phyloP scores from a whole-genome alignment of 2,329 filamentous ascomycete genomes.

The Eurotiales sp. region DNA sequence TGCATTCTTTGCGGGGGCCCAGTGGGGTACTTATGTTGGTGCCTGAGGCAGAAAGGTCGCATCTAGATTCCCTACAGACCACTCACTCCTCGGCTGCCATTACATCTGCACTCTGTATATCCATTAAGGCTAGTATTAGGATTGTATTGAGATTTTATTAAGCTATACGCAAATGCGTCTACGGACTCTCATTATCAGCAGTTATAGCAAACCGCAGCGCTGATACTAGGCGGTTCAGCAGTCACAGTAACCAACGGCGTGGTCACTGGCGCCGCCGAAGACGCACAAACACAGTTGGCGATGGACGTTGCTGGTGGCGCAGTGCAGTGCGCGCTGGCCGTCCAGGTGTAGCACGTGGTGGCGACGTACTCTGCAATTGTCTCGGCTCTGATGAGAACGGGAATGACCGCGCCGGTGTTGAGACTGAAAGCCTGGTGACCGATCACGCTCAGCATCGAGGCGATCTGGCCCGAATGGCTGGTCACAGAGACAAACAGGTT shows the following conservation, averaged over 20 bases:
- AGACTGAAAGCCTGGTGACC: conserved; percentile 46
- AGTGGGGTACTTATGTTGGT: no score
- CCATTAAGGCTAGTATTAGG: no score
- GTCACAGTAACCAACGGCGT: conserved; percentile 21
- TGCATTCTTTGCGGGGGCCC: no score
- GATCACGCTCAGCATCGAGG: conserved; percentile 45
- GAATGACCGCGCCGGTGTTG: conserved; percentile 49
- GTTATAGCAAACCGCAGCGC: conserved; percentile 6
- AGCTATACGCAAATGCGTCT: no score
- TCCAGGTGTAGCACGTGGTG: conserved; percentile 26
- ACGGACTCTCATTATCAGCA: no score
- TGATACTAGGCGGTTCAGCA: conserved; percentile 6
- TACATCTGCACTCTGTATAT: no score
- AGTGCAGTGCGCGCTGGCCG: conserved; percentile 29
- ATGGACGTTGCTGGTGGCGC: conserved; percentile 29
- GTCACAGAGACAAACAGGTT: conserved; percentile 51
- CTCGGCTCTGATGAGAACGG: conserved; percentile 47
- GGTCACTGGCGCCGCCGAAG: conserved; percentile 28
- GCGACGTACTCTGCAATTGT: conserved; percentile 14
- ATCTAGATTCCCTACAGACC: no score
- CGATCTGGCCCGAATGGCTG: conserved; percentile 56
- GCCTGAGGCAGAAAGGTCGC: no score
- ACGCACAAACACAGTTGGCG: conserved; percentile 27
- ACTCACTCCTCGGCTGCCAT: no score
- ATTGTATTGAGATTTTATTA: no score